Evolutionary conservation across 2,329 filamentous ascomycete species (phyloP), one percentile per base, ranked within the genome.

Genomic region (Cryphonectria naterciae): DNA sequence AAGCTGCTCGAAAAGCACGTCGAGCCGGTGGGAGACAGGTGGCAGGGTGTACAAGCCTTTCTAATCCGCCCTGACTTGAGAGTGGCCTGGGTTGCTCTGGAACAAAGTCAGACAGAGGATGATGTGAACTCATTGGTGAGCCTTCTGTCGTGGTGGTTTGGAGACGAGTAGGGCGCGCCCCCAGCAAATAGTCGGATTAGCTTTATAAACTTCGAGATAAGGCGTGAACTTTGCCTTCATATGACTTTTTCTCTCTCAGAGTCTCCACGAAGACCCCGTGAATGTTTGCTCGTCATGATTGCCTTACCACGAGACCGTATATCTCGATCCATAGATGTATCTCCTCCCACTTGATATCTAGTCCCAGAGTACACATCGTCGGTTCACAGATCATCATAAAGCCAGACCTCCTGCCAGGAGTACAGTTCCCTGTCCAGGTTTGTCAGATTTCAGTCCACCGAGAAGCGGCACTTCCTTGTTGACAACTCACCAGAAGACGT

Each of bases 1-100:
- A 52, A 52, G 10, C 13, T 62, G n/a, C 63, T 70, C 22, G 56
- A 41, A 1, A 54, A 39, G 6, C 5, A 52, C 2, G 22, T 70
- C 8, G 43, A 70, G 15, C 25, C 56, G n/a, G 52, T 43, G 11
- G 49, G 35, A 11, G 54, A 69, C 7, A 72, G 66, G 32, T 72
- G 71, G 71, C 25, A 62, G 8, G 62, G 56, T 3, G 62, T 70
- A 2, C 43, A 60, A 7, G 68, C 68, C 3, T 10, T 72, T 22
- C 62, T 72, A 10, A 37, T 72, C 2, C 71, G 71, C 28, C 71
- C 71, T 4, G 71, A 72, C 28, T 62, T 70, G 15, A 64, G 68
- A n/a, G 68, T 72, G 17, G 68, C 71, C 17, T 72, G 71, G 71
- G 37, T 68, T n/a, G 43, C 49, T 13, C 63, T 39, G 22, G 66